These are phyloP conservation scores for Fusarium veterinarium DNA, from an alignment of 2,329 filamentous ascomycete species.

Conservation along the genomic window DNA sequence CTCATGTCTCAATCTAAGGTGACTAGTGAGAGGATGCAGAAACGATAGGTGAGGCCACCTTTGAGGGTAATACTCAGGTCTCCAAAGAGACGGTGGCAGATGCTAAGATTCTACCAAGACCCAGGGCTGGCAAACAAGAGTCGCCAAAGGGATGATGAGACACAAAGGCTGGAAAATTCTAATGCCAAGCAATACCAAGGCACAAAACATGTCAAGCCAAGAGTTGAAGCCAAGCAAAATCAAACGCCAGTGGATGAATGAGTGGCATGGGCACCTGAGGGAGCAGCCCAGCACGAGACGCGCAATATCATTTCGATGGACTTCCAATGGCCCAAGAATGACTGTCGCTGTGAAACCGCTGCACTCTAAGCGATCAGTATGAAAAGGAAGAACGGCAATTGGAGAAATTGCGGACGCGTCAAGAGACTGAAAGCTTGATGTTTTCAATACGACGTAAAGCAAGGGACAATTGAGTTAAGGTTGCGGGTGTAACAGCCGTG, in stretches of 20 bases:
- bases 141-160: slow-evolving; percentile 30
- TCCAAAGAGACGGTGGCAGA: slow-evolving; percentile 14
- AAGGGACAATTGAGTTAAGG: slow-evolving; percentile 15
- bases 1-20: background rate
- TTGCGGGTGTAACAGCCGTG: slow-evolving; percentile 1
- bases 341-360: background rate
- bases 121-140: slow-evolving; percentile 9
- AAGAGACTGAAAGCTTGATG: slow-evolving; percentile 8
- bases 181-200: slow-evolving; percentile 37
- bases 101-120: slow-evolving; percentile 29
- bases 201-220: slow-evolving; percentile 34
- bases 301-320: background rate
- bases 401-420: background rate
- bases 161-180: slow-evolving; percentile 20
- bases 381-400: slow-evolving; percentile 1
- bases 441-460: background rate
- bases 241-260: slow-evolving; percentile 23
- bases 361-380: background rate
- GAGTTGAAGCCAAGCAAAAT: slow-evolving; percentile 32
- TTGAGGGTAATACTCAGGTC: slow-evolving; percentile 1
- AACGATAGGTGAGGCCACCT: slow-evolving; percentile 17
- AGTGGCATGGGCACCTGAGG: slow-evolving; percentile 1
- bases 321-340: background rate
- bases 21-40: slow-evolving; percentile 14
- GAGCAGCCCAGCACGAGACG: background rate